phyloP scores from a whole-genome alignment of 306 rosid species.

The Acacia crassicarpa region DNA sequence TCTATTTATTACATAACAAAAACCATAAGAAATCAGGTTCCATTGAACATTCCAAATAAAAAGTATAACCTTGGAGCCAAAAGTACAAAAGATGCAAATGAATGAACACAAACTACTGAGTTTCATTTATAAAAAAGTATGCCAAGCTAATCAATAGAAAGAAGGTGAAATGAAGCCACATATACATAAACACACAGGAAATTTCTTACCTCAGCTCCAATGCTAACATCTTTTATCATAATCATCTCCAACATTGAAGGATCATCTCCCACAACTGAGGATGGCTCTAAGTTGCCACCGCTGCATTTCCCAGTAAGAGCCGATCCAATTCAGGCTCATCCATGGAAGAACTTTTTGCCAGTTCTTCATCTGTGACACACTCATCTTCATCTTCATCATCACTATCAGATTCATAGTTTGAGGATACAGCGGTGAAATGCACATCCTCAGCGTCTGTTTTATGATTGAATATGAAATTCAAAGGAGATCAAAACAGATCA shows the following conservation, averaged over 20 bases:
- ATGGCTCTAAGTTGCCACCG: conserved; percentile 34
- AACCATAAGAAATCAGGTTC: neutral
- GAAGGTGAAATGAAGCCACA: neutral
- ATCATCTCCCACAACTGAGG: conserved; percentile 39
- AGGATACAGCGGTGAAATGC: conserved; percentile 65
- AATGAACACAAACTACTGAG: neutral
- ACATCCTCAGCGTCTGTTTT: conserved; percentile 91
- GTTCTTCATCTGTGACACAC: conserved; percentile 30
- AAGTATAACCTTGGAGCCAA: neutral
- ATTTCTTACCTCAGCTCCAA: conserved; percentile 69
- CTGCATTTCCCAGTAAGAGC: conserved; percentile 11
- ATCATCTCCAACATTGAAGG: conserved; percentile 72
- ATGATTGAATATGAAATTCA: conserved; percentile 75
- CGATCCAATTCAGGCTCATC: conserved; percentile 30
- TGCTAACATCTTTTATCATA: conserved; percentile 73
- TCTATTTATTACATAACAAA: neutral
- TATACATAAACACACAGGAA: neutral
- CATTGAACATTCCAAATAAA: neutral
- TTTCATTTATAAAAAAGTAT: neutral
- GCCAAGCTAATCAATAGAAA: neutral
- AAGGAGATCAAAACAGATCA: conserved; percentile 6
- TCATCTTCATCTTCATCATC: conserved; percentile 21
- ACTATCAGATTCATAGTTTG: conserved; percentile 45
- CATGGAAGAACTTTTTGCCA: conserved; percentile 26
- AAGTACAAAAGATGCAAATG: neutral